phyloP scores from a whole-genome alignment of 352 stramenopile genomes.

The Globisporangium uncinulatum region DNA sequence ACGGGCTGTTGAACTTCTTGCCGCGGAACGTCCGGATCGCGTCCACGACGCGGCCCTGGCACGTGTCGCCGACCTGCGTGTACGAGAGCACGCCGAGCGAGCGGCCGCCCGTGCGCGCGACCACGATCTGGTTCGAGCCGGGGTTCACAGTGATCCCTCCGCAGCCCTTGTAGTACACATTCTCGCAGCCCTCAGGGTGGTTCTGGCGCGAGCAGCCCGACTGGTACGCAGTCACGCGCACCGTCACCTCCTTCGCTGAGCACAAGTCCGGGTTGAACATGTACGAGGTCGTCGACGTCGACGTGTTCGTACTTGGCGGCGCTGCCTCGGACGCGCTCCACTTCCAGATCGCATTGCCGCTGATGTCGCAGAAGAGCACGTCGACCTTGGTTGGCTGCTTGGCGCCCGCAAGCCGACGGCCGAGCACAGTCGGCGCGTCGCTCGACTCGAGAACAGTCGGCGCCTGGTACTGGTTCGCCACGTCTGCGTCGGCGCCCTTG shows the following conservation, averaged over 20 bases:
- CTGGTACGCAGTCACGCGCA: conserved; percentile 62
- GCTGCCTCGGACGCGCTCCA: conserved; percentile 33
- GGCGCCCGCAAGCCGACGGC: conserved; percentile 22
- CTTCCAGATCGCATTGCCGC: conserved; percentile 72
- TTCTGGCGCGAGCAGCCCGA: conserved; percentile 64
- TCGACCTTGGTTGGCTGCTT: conserved; percentile 28
- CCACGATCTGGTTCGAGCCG: conserved; percentile 54
- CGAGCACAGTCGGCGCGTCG: conserved; percentile 24
- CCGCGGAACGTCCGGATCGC: conserved; percentile 66
- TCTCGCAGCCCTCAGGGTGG: conserved; percentile 51
- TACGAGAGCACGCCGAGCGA: conserved; percentile 71
- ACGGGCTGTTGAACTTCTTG: conserved; percentile 75
- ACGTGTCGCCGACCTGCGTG: conserved; percentile 35
- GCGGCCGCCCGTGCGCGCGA: conserved; percentile 68
- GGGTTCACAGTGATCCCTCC: conserved; percentile 71
- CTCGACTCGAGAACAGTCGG: conserved; percentile 37
- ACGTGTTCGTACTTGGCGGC: conserved; percentile 27
- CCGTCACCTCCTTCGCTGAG: conserved; percentile 23
- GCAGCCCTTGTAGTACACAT: conserved; percentile 75
- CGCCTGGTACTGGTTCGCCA: conserved; percentile 31
- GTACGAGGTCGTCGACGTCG: conserved; percentile 15
- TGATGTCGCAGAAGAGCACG: conserved; percentile 68
- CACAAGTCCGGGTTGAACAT: conserved; percentile 19
- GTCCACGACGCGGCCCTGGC: conserved; percentile 71
- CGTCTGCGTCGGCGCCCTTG: conserved; percentile 17